phyloP scores from a whole-genome alignment of 345 rosid genomes.

The Erucastrum elatum region DNA sequence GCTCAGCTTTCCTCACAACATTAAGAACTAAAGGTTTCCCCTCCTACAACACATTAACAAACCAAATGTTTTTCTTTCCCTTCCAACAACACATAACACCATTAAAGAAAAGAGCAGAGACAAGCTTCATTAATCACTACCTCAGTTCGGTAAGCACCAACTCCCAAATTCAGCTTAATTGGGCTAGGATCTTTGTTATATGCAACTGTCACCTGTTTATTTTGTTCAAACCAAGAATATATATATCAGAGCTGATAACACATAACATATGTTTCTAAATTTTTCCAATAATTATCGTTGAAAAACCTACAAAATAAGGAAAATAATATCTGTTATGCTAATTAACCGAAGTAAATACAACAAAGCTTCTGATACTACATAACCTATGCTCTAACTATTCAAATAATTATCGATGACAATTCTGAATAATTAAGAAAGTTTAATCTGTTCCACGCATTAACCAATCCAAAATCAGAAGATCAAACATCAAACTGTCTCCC shows the following conservation, averaged over 20 bases:
- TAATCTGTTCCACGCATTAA: neutral
- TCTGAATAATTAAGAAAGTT: neutral
- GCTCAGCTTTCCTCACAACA: conserved; percentile 81
- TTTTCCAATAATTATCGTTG: neutral
- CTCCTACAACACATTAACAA: conserved; percentile 45
- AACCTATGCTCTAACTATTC: neutral
- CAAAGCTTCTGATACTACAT: neutral
- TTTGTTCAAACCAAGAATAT: neutral
- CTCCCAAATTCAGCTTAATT: conserved; percentile 90
- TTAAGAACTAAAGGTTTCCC: conserved; percentile 78
- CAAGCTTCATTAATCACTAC: conserved; percentile 34
- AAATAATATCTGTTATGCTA: neutral
- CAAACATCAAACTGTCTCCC: neutral
- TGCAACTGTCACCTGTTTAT: conserved; percentile 77
- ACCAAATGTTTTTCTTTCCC: neutral
- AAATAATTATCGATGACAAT: neutral
- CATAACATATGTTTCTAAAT: neutral
- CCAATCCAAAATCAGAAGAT: neutral
- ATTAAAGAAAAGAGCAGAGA: conserved; percentile 6
- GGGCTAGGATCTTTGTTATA: conserved; percentile 92
- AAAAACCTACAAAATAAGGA: neutral
- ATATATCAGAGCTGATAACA: neutral
- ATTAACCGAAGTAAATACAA: no score
- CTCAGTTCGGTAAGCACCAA: conserved; percentile 95
- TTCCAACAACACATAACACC: neutral